Base-by-base conservation (phyloP, 768 basidiomycete species). In the Suillus subluteus region DNA sequence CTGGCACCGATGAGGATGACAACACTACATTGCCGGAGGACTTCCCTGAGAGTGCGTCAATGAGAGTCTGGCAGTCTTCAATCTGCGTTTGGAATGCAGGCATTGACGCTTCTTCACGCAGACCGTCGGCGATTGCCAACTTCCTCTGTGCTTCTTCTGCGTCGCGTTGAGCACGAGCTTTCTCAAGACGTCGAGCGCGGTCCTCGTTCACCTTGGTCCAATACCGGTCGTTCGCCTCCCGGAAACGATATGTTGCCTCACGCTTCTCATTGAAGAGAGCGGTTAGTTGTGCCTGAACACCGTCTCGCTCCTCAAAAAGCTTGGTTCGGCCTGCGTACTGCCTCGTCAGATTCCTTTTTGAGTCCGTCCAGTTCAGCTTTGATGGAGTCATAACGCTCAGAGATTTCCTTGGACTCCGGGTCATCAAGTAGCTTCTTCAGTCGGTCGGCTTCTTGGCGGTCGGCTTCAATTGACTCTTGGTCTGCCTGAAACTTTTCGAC, bases 21-120 rank as follows among this genome's bases (percentile, higher is more conserved):
- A 82, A 76, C 15, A 80, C 77, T 41, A 79, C 79, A 46, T 80
- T 79, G 16, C 82, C 84, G 48, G 80, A 80, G 54, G 80, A 78
- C 78, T 90, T 92, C 30, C 91, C 91, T 21, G 86, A 88, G 79
- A 98, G 88, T 74, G 83, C 88, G 77, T 95, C 91, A 74, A 97
- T 90, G 70, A 98, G 87, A 4, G 92, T 97, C 74, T 94, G 91
- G 81, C 96, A 98, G 76, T 99, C 98, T 81, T 99, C 95, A 72
- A 99, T 95, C 76, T 98, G 88, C 63, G 88, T 84, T 73, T 94
- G 93, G 84, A 87, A 99, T 0, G 98, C 98, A 35, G 98, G 96
- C 30, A 84, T 74, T 66, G 89, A 87, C 30, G 98, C 98, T 75
- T 99, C 96, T 67, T 99, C 98, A 62, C 92, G 88, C 58, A 98